These are phyloP conservation scores for Citrullus amarus DNA, from an alignment of 306 rosid species.

Conservation along the genomic window DNA sequence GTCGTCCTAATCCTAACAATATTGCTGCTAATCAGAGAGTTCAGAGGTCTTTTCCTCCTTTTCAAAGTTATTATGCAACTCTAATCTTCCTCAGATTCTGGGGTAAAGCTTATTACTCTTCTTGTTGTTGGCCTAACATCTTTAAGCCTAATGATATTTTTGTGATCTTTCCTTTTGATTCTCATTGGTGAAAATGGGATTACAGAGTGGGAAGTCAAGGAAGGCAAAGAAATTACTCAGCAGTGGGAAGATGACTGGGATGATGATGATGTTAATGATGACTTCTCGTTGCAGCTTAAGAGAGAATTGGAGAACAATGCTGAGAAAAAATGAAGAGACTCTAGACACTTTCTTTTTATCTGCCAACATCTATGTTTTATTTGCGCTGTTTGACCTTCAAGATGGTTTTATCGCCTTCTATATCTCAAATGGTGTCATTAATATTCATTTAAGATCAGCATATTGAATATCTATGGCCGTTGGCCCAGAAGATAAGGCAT, in stretches of 20 bases:
- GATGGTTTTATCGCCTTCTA: background rate
- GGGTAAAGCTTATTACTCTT: background rate
- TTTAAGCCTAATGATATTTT: background rate
- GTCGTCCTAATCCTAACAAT: background rate
- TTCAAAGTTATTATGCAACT: background rate
- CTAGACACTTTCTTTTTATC: background rate
- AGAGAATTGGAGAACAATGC: slow-evolving; percentile 61
- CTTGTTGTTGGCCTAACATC: background rate
- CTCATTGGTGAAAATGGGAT: background rate
- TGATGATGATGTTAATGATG: slow-evolving; percentile 80
- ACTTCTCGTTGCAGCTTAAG: slow-evolving; percentile 77
- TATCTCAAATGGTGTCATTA: background rate
- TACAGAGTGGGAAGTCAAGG: slow-evolving; percentile 65
- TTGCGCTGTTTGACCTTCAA: background rate
- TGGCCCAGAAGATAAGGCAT: background rate
- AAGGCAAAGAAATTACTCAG: slow-evolving; percentile 57
- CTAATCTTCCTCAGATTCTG: background rate
- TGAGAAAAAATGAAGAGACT: slow-evolving; percentile 23
- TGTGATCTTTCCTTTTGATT: background rate
- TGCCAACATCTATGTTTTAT: background rate
- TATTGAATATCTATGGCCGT: background rate
- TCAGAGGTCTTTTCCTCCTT: background rate
- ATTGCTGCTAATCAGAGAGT: background rate
- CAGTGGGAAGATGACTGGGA: slow-evolving; percentile 99
- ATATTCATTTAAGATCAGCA: background rate